phyloP scores from a whole-genome alignment of 1,284 basidiomycete genomes.

The Leccinum solheimii region DNA sequence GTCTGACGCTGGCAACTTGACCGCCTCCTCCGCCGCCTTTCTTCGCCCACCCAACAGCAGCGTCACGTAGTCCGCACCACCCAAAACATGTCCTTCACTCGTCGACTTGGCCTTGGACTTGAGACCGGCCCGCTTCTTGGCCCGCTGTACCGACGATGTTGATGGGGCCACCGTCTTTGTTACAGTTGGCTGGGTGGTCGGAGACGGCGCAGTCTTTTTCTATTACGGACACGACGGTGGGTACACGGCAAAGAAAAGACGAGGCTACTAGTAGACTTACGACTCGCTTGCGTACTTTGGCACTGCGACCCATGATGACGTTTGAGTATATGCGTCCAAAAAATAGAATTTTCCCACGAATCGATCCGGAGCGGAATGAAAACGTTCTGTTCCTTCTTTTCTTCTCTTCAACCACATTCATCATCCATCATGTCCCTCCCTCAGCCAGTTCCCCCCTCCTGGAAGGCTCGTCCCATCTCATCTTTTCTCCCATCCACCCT shows the following conservation, averaged over 20 bases:
- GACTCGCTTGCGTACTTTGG: conserved; percentile 44
- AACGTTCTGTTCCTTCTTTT: conserved; percentile 8
- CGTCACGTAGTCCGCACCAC: conserved; percentile 75
- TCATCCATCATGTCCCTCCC: conserved; percentile 68
- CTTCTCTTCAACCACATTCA: conserved; percentile 7
- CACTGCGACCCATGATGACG: conserved; percentile 40
- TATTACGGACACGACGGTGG: conserved; percentile 5
- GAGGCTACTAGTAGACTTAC: conserved; percentile 27
- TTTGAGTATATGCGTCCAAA: not conserved
- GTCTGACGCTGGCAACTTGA: conserved; percentile 49
- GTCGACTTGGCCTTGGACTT: conserved; percentile 38
- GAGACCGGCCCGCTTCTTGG: conserved; percentile 48
- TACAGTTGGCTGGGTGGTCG: not conserved
- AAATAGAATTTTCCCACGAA: conserved; percentile 31
- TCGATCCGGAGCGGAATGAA: conserved; percentile 25
- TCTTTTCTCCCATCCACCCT: not conserved
- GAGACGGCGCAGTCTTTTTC: conserved; percentile 30
- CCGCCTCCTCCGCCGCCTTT: conserved; percentile 62
- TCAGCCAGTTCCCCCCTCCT: conserved; percentile 89
- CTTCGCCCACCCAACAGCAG: conserved; percentile 69
- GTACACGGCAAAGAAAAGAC: not conserved
- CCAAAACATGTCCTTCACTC: conserved; percentile 51
- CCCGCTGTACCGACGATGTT: conserved; percentile 18
- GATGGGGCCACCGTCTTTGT: not conserved
- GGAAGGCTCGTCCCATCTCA: conserved; percentile 64